Conservation (phyloP, 768 basidiomycete species). For the Hydnomerulius pinastri region DNA sequence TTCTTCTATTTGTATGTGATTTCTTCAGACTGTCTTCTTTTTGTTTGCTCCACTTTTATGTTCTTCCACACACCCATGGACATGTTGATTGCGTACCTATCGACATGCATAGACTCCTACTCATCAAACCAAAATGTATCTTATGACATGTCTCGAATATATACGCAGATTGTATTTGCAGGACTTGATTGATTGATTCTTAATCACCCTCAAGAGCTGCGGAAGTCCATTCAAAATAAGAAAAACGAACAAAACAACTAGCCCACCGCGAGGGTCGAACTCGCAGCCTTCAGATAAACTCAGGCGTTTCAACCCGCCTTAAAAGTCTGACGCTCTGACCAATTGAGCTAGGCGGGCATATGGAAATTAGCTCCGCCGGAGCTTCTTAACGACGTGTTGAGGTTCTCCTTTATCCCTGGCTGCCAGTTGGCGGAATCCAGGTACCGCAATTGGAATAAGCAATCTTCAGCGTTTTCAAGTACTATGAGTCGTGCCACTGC, state of each 20-base stretch:
- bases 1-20: neutral
- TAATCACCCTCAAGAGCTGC: no score
- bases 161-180: neutral
- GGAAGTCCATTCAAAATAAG: neutral
- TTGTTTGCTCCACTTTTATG: slow-evolving; percentile 18
- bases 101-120: slow-evolving; percentile 20
- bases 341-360: slow-evolving; percentile 61
- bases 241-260: slow-evolving; percentile 32
- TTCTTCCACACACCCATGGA: slow-evolving; percentile 9
- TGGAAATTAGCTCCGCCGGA: neutral
- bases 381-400: no score
- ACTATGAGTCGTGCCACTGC: no score
- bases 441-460: no score
- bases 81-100: slow-evolving; percentile 12
- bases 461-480: no score
- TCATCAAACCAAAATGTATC: slow-evolving; percentile 16
- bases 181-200: neutral
- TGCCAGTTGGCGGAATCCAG: no score
- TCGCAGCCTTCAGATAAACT: slow-evolving; percentile 76
- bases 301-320: slow-evolving; percentile 27
- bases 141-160: slow-evolving; percentile 4
- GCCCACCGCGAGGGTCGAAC: slow-evolving; percentile 86
- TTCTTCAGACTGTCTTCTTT: slow-evolving; percentile 6
- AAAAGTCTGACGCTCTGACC: slow-evolving; percentile 64
- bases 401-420: no score